Base-by-base conservation (phyloP, 805 yeast genomes). In the Tetrapisispora pingtungensis region DNA sequence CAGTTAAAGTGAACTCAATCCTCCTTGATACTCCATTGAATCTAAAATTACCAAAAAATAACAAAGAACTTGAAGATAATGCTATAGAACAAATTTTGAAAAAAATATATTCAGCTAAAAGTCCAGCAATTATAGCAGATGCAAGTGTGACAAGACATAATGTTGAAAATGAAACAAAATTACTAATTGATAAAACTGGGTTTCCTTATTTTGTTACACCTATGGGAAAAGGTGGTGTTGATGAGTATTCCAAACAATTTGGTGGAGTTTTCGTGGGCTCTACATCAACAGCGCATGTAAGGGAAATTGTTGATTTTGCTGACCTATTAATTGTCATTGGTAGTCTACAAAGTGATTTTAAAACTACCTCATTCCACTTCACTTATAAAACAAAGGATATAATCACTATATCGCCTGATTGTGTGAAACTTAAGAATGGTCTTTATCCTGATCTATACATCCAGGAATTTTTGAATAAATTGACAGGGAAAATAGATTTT, bases 151-250 rank as follows among this genome's bases (percentile, higher is more conserved):
- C 78, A 18, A 73, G 93, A 64, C 89, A 83, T 62, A 67, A 69
- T 49, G 77, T 78, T 45, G 69, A 70, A 49, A 57, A 59, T 6
- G 83, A 79, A 61, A 79, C 81, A 37, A 66, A 64, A 42, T 61
- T 68, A 47, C 71, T 84, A 54, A 77, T 78, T 37, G 70, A 73
- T 33, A 61, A 66, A 43, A 81, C 90, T 15, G 74, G 79, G 56
- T 83, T 78, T 74, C 88, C 89, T 14, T 78, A 80, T 27, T 84
- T 75, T 60, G 80, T 80, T 38, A 84, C 94, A 18, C 93, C 94
- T 47, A 83, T 84, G 89, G 94, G 90, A 60, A 84, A 84, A 63
- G 80, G 85, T 41, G 69, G 75, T 7, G 73, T 83, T 49, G 77
- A 81, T 62, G 94, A 84, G 65, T 70, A 68, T 43, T 69, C 75